These are phyloP conservation scores for Cucurbita maxima DNA, from an alignment of 306 rosid genomes.

Conservation along the genomic window DNA sequence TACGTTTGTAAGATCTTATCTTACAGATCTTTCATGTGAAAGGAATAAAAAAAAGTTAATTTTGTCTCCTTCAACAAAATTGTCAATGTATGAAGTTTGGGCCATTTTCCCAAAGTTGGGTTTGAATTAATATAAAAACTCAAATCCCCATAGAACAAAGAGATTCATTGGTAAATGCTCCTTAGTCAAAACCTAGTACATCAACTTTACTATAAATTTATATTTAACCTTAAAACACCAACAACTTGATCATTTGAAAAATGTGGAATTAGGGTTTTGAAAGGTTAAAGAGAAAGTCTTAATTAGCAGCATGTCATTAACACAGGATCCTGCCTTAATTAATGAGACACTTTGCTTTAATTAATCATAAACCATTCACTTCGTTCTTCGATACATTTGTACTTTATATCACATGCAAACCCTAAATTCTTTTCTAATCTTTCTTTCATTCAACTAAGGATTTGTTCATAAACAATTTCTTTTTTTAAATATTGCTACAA, in stretches of 20 bases:
- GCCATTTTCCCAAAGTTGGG: not conserved
- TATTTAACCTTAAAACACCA: not conserved
- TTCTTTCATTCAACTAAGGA: not conserved
- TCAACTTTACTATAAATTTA: not conserved
- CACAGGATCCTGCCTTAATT: constrained; percentile 8
- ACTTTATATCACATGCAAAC: not conserved
- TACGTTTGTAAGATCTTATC: not conserved
- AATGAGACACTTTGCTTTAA: not conserved
- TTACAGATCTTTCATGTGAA: not conserved
- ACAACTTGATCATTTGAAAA: not conserved
- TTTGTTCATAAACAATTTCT: no score
- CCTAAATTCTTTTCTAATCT: not conserved
- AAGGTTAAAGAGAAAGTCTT: not conserved
- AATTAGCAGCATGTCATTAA: not conserved
- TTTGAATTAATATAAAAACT: no score
- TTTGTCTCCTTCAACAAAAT: not conserved
- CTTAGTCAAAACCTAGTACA: not conserved
- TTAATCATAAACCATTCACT: not conserved
- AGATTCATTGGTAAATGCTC: not conserved
- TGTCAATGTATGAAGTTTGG: not conserved
- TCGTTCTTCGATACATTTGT: not conserved
- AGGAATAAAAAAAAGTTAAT: not conserved
- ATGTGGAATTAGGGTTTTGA: not conserved
- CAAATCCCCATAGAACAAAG: not conserved
- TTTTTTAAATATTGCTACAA: no score